Conservation (phyloP, 106 monocot species). For the Platanthera guangdongensis region DNA sequence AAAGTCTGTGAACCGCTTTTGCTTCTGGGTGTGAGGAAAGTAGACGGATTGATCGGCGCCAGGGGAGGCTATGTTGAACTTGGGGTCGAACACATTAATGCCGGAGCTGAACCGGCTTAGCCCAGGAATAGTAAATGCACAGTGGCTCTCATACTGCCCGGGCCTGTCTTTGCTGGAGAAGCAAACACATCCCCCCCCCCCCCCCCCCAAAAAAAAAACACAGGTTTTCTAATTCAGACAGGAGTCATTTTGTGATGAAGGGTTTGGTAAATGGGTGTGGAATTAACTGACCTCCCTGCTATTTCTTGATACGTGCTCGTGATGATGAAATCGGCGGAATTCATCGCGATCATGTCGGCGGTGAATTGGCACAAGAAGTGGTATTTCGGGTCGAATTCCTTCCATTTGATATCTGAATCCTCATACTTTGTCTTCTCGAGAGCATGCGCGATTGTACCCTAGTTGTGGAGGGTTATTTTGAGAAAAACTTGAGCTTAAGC, state of each 20-base stretch:
- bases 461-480: background rate
- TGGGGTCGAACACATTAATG: conserved; percentile 83
- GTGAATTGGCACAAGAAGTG: conserved; percentile 97
- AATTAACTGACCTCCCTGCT: conserved; percentile 60
- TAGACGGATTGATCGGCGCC: conserved; percentile 91
- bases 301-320: conserved; percentile 99
- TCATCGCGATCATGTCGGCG: conserved; percentile 92
- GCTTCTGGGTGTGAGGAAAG: conserved; percentile 89
- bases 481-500: background rate
- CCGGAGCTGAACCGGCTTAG: conserved; percentile 71
- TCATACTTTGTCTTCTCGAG: conserved; percentile 96
- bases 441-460: conserved; percentile 96
- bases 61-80: conserved; percentile 96
- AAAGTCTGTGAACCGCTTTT: conserved; percentile 54
- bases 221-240: background rate
- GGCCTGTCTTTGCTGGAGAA: conserved; percentile 70
- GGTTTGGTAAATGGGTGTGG: background rate
- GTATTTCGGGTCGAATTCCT: conserved; percentile 76
- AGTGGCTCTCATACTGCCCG: conserved; percentile 92
- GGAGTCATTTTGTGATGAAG: background rate
- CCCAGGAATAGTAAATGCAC: conserved; percentile 82
- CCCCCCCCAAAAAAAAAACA: background rate
- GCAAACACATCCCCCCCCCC: background rate
- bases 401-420: conserved; percentile 90
- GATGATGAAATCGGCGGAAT: conserved; percentile 88